These are phyloP conservation scores for Erigeron philadelphicus DNA, from an alignment of 140 eudicot species.

Conservation along the genomic window DNA sequence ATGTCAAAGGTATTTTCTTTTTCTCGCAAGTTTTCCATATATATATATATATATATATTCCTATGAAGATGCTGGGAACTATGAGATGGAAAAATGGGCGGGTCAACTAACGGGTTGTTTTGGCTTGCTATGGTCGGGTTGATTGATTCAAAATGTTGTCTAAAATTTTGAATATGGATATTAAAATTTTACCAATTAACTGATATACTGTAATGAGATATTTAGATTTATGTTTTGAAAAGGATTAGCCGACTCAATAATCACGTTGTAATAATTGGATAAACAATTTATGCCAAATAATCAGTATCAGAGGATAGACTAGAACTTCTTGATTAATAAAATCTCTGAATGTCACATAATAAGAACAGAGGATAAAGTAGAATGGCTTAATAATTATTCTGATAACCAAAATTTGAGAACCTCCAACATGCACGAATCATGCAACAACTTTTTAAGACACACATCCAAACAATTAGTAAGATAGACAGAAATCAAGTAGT, in stretches of 20 bases:
- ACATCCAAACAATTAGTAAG: background rate
- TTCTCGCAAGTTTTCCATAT: background rate
- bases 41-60: background rate
- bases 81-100: background rate
- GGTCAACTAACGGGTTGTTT: background rate
- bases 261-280: background rate
- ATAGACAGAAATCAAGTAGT: background rate
- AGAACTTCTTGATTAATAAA: background rate
- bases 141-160: background rate
- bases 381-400: too few species aligned
- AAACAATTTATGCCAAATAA: background rate
- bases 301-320: background rate
- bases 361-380: too few species aligned
- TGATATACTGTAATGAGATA: background rate
- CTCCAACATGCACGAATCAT: background rate
- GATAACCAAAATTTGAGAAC: too few species aligned
- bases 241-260: background rate
- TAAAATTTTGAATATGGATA: background rate
- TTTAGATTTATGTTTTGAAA: background rate
- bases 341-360: too few species aligned
- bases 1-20: constrained; percentile 67
- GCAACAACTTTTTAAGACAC: background rate
- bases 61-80: background rate
- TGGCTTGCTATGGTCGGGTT: background rate
- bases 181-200: background rate